These are phyloP conservation scores for Hanseniaspora pseudoguilliermondii DNA, from an alignment of 805 yeast species.

Conservation along the genomic window DNA sequence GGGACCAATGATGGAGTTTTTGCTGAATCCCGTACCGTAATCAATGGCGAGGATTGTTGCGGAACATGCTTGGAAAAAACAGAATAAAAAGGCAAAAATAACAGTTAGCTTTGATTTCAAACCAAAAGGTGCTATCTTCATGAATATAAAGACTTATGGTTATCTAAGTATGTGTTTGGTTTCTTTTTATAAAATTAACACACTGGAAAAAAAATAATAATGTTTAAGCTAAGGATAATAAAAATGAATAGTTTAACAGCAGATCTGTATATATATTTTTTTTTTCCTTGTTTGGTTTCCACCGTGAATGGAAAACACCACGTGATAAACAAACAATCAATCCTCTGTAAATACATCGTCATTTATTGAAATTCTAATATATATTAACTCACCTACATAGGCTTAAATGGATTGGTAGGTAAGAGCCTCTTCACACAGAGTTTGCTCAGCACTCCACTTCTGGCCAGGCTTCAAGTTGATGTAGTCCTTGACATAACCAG, in stretches of 20 bases:
- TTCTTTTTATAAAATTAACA: not conserved
- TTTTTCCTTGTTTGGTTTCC: no score
- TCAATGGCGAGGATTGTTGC: conserved; percentile 69
- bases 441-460: conserved; percentile 65
- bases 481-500: conserved; percentile 73
- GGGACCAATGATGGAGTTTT: conserved; percentile 83
- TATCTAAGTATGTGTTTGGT: not conserved
- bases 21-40: conserved; percentile 74
- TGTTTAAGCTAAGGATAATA: no score
- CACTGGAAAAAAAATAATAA: no score
- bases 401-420: conserved; percentile 41
- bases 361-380: no score
- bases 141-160: no score
- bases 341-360: no score
- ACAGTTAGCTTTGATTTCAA: not conserved
- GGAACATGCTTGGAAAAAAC: not conserved
- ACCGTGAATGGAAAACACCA: no score
- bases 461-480: conserved; percentile 53
- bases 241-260: no score
- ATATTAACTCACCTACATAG: no score
- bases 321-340: no score
- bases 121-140: not conserved
- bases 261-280: no score
- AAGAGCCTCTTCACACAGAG: conserved; percentile 42
- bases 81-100: not conserved